Base-by-base conservation (phyloP, 2,329 filamentous ascomycete species). In the Penicillium sp. region DNA sequence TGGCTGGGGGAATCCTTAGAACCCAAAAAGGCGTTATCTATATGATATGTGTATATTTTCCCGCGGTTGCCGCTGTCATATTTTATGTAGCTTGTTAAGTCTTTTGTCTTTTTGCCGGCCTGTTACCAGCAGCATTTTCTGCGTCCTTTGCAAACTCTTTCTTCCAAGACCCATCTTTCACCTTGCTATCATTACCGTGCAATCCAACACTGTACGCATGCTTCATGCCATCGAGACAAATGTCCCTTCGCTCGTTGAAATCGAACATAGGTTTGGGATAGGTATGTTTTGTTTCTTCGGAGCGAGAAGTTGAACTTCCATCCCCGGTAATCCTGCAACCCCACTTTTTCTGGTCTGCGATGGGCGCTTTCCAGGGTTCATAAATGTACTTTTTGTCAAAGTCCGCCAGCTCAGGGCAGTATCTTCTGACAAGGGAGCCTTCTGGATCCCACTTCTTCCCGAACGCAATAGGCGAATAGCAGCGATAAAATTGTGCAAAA, bases 251-350 rank as follows among this genome's bases (percentile, higher is more conserved):
- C 67, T 84, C 79, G 16, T 75, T 68, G 65, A 91, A 92, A 70
- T 91, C 87, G 67, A 92, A 89, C 82, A 91, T 91, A 1, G 87
- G 87, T 67, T 86, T 86, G 1, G 88, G 87, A 68, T 91, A 92
- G 0, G 73, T 56, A 34, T 66, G 70, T 18, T 47, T 11, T 2
- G 35, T 23, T 7, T 79, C 73, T 0, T 76, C 78, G 23, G 78
- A 73, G 3, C 78, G 73, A 32, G 69, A 62, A 18, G 73, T 72
- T 7, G 65, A 67, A 27, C 78, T 67, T 2, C 79, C 80, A 58
- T 85, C 78, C 0, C 83, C 84, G 42, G 76, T 81, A 49, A 89
- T 74, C 16, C 82, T 67, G 47, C 89, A 86, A 0, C 84, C 82
- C 53, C 87, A 89, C 64, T 80, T 84, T 68, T 83, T 88, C 74